phyloP scores from a whole-genome alignment of 2,329 filamentous ascomycete species.

The Exophiala aquamarina region DNA sequence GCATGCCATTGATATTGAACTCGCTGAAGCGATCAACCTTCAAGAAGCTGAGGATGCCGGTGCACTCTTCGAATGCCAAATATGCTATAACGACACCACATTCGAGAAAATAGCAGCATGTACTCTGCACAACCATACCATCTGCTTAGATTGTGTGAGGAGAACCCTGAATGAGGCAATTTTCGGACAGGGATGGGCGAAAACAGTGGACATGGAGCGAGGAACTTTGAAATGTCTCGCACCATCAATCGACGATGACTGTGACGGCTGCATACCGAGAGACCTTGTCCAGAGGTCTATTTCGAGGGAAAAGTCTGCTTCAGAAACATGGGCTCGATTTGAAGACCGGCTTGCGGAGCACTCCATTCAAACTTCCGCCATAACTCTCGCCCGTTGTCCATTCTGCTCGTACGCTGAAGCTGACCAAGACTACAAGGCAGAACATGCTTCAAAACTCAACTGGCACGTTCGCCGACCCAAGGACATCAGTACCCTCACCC shows the following conservation, averaged over 20 bases:
- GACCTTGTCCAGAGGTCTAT: constrained; percentile 73
- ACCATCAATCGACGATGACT: constrained; percentile 64
- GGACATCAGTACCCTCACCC: constrained; percentile 53
- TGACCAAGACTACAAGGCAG: constrained; percentile 70
- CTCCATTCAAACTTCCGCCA: constrained; percentile 67
- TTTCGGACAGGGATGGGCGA: constrained; percentile 89
- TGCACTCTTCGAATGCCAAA: constrained; percentile 49
- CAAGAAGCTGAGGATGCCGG: constrained; percentile 41
- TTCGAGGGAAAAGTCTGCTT: constrained; percentile 65
- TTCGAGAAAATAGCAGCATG: constrained; percentile 51
- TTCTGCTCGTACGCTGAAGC: constrained; percentile 91
- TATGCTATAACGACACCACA: constrained; percentile 47
- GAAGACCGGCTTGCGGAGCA: constrained; percentile 79
- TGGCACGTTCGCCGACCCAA: constrained; percentile 60
- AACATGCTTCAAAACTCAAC: constrained; percentile 46
- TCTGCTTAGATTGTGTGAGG: constrained; percentile 71
- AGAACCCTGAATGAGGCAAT: constrained; percentile 81
- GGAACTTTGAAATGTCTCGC: constrained; percentile 84
- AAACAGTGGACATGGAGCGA: constrained; percentile 70
- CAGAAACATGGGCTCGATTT: constrained; percentile 71
- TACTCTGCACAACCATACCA: constrained; percentile 43
- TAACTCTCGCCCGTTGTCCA: constrained; percentile 79
- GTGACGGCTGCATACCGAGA: constrained; percentile 69
- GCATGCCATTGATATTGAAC: constrained; percentile 36
- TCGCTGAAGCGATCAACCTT: constrained; percentile 43